Percentiles rank a stretch among this genome's conserved stretches.
These are phyloP conservation scores for Citrullus mucosospermus DNA, from an alignment of 306 rosid genomes.

Conservation along the genomic window DNA sequence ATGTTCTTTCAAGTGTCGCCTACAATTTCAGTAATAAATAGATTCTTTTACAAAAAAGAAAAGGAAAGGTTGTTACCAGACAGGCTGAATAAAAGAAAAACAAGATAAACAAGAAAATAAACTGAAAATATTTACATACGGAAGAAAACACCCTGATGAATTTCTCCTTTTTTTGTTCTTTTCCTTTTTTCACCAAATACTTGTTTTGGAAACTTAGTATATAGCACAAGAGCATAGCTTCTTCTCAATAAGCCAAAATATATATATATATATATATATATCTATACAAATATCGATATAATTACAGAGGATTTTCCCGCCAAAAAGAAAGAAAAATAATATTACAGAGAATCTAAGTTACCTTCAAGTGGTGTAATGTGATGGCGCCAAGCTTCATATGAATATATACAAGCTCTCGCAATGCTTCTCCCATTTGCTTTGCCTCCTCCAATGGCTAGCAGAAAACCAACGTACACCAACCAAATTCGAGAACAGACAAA, in stretches of 20 bases:
- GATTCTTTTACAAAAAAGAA: no score
- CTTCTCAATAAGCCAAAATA: not conserved
- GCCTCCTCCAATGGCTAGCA: not conserved
- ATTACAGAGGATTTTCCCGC: not conserved
- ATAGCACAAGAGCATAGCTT: not conserved
- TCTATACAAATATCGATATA: not conserved
- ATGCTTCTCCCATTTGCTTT: not conserved
- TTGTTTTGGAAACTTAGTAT: not conserved
- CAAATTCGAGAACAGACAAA: not conserved
- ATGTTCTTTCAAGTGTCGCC: no score
- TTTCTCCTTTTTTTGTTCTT: not conserved
- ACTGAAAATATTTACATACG: not conserved
- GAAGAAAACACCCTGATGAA: not conserved
- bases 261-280: not conserved
- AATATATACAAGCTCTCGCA: not conserved
- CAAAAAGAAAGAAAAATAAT: not conserved
- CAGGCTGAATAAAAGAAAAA: no score
- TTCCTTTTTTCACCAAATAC: not conserved
- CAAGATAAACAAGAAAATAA: not conserved
- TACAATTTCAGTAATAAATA: no score
- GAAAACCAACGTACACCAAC: not conserved
- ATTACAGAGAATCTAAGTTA: not conserved
- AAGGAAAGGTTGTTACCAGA: no score
- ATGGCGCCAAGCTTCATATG: not conserved
- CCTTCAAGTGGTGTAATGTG: not conserved